Base-by-base conservation (phyloP, 2,329 filamentous ascomycete genomes). In the Thielaviopsis ethacetica region DNA sequence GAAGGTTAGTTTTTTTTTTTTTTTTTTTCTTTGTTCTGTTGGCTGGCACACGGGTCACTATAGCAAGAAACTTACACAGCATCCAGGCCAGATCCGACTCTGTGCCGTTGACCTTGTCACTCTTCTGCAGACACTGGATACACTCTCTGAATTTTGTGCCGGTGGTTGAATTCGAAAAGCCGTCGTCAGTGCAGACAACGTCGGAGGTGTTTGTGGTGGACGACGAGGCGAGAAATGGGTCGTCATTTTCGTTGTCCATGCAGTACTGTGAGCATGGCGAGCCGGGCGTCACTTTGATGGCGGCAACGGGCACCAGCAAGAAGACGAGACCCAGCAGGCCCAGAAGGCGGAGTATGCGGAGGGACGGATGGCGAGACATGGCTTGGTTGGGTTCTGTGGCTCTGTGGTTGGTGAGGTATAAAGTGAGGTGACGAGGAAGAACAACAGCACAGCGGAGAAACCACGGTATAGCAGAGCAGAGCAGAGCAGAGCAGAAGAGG, bases 261-360 rank as follows among this genome's bases (percentile, higher is more conserved):
- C 79, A 82, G 1, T 74, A 60, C 0, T 72, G 66, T 0, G 76
- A 71, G 64, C 79, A 82, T 10, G 69, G 65, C 0, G 79, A 81
- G 10, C 74, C 74, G 0, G 78, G 75, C 1, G 76, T 73, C 1
- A 80, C 73, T 57, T 76, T 69, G 2, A 80, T 67, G 2, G 71
- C 71, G 12, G 53, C 13, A 3, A 53, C 58, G 44, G 58, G 21
- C 19, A 7, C n/a, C 12, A 34, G 26, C 41, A 44, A 21, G 49
- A 52, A 15, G 22, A 50, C 21, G 22, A 54, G 51, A 21, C 24
- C 17, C 41, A 49, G 22, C 10, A 49, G 55, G 9, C 6, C 44
- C 17, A 49, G 44, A 13, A 49, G 6, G n/a, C 6, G 19, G 49
- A 51, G 49, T 6, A 22, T 15, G 21, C 21, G 21, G 49, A 17